A percentile compares a stretch with the other conserved stretches of the same genome.
Evolutionary conservation across 306 rosid species (phyloP).

Genomic region (Datisca glomerata): DNA sequence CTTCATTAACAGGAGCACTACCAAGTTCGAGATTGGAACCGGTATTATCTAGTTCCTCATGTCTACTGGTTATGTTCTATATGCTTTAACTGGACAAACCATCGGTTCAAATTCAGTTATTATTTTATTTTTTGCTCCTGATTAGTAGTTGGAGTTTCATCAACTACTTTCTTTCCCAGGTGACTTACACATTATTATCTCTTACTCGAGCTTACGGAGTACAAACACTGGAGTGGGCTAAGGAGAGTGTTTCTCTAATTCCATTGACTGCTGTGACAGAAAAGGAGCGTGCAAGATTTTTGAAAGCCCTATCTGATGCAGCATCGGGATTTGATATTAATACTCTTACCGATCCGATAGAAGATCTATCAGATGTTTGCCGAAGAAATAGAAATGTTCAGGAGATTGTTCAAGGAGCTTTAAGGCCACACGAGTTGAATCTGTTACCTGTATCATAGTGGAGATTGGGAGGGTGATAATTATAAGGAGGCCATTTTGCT

Average conservation of each 20-base stretch:
- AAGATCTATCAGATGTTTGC: constrained; percentile 88
- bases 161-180: constrained; percentile 48
- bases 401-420: constrained; percentile 95
- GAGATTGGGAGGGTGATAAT: constrained; percentile 15
- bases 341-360: constrained; percentile 41
- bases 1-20: constrained; percentile 86
- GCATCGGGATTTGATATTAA: constrained; percentile 61
- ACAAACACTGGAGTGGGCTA: constrained; percentile 81
- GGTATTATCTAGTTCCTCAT: constrained; percentile 30
- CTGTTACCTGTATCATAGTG: constrained; percentile 47
- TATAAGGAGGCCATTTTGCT: constrained; percentile 61
- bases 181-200: constrained; percentile 63
- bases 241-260: constrained; percentile 52
- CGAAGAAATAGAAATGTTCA: constrained; percentile 88
- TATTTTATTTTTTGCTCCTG: too few species aligned
- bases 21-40: constrained; percentile 83
- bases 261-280: constrained; percentile 86
- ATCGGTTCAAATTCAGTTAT: too few species aligned
- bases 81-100: not conserved
- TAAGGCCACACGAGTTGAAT: constrained; percentile 88
- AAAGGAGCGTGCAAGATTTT: constrained; percentile 66
- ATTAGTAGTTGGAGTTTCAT: too few species aligned
- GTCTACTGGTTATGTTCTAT: not conserved
- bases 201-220: constrained; percentile 59
- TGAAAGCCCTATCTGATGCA: constrained; percentile 74